A percentile compares a stretch with the other conserved stretches of the same genome.
Conservation (phyloP, 768 basidiomycete genomes). For the Boletus vermiculosoides region DNA sequence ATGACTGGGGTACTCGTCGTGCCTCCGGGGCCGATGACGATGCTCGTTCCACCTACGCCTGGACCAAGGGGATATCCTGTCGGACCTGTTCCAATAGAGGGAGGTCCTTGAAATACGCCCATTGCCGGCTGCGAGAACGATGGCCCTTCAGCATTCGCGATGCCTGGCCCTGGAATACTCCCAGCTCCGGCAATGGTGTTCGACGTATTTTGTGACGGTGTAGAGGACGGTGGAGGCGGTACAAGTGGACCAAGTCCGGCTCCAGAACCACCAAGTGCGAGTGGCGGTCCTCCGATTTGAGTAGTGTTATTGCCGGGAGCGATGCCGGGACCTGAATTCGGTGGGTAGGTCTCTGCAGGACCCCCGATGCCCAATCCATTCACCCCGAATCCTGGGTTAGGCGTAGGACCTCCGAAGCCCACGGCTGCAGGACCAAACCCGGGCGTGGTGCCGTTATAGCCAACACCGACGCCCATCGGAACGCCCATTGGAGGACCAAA, state of each 20-base stretch:
- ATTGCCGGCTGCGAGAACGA: constrained; percentile 27
- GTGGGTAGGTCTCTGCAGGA: constrained; percentile 16
- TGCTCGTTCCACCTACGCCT: constrained; percentile 17
- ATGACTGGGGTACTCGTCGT: constrained; percentile 15
- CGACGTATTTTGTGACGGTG: constrained; percentile 11
- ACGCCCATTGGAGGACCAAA: constrained; percentile 24
- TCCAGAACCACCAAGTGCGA: constrained; percentile 11
- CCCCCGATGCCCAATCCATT: constrained; percentile 24
- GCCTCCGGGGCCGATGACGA: constrained; percentile 29
- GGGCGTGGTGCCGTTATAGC: constrained; percentile 15
- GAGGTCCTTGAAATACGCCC: constrained; percentile 28
- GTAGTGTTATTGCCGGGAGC: constrained; percentile 1
- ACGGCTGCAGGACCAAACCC: constrained; percentile 18
- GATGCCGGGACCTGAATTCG: constrained; percentile 15
- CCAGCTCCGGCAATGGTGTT: constrained; percentile 9
- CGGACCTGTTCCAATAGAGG: constrained; percentile 19
- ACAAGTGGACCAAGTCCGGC: constrained; percentile 5
- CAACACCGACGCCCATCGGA: constrained; percentile 17
- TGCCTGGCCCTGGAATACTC: constrained; percentile 9
- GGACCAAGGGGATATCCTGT: constrained; percentile 24
- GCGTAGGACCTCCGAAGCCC: constrained; percentile 16
- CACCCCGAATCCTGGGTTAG: constrained; percentile 19
- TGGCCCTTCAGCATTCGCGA: constrained; percentile 14
- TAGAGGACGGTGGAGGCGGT: constrained; percentile 1
- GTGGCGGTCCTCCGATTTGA: constrained; percentile 11